phyloP scores from a whole-genome alignment of 495 filamentous ascomycete species.

The Hypoxylon crocopeplum region DNA sequence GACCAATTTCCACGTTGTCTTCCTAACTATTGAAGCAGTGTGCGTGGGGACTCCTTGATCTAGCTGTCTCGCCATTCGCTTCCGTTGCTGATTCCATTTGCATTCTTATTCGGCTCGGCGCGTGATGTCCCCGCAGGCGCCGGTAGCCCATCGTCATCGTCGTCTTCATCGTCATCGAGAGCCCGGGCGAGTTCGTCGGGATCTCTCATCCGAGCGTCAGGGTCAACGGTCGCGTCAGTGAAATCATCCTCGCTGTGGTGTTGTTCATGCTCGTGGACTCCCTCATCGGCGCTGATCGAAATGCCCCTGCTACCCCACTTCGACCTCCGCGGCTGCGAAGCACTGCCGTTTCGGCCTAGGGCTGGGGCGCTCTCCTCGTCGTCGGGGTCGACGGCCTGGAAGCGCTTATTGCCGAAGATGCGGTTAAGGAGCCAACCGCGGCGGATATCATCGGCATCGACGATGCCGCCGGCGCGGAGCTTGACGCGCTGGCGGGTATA shows the following conservation, averaged over 20 bases:
- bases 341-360: constrained; percentile 42
- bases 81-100: constrained; percentile 46
- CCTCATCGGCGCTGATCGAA: constrained; percentile 82
- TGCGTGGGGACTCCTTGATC: background rate
- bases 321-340: constrained; percentile 36
- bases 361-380: constrained; percentile 59
- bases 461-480: constrained; percentile 85
- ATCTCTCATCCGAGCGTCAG: constrained; percentile 63
- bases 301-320: constrained; percentile 83
- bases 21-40: too few relatives aligned
- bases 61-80: constrained; percentile 52
- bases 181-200: constrained; percentile 62
- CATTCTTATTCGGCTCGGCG: constrained; percentile 16
- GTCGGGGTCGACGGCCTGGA: constrained; percentile 38
- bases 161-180: constrained; percentile 58
- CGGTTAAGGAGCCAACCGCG: constrained; percentile 76
- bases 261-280: constrained; percentile 61
- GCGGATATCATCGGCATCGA: constrained; percentile 89
- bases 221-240: constrained; percentile 49
- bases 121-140: constrained; percentile 7
- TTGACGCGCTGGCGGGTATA: constrained; percentile 92
- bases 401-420: constrained; percentile 58
- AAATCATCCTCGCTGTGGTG: constrained; percentile 41
- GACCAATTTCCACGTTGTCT: too few relatives aligned
- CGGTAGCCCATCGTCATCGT: constrained; percentile 41